phyloP scores from a whole-genome alignment of 345 rosid species.

The Lagerstroemia speciosa region DNA sequence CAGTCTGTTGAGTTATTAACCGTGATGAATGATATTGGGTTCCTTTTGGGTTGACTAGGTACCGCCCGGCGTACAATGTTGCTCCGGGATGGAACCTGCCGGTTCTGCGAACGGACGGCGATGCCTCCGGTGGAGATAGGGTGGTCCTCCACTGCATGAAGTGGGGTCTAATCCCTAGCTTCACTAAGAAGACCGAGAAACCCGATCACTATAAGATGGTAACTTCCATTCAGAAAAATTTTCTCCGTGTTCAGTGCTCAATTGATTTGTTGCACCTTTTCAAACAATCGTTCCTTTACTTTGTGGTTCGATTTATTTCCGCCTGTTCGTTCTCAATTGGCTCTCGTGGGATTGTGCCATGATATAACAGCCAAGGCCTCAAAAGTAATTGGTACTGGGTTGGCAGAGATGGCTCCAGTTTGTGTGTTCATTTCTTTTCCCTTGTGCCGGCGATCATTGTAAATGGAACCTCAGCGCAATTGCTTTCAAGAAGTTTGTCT shows the following conservation, averaged over 20 bases:
- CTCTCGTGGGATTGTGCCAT: background rate
- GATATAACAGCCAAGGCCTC: background rate
- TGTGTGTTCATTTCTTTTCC: background rate
- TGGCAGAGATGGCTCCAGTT: background rate
- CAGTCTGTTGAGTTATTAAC: background rate
- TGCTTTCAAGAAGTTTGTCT: no score
- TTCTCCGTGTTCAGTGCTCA: background rate
- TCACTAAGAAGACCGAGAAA: conserved; percentile 66
- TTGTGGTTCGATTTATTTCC: background rate
- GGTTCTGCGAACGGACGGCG: conserved; percentile 55
- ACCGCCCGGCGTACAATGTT: conserved; percentile 66
- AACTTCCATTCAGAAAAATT: background rate
- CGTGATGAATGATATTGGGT: background rate
- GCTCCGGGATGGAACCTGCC: conserved; percentile 69
- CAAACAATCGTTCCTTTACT: background rate
- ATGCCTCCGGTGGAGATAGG: conserved; percentile 24
- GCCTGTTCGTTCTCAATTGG: background rate
- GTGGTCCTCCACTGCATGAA: conserved; percentile 67
- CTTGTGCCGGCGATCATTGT: background rate
- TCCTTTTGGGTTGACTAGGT: conserved; percentile 28
- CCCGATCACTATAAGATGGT: conserved; percentile 90
- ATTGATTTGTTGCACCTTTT: background rate
- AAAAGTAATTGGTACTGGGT: background rate
- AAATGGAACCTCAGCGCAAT: no score
- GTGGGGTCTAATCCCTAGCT: conserved; percentile 86